Evolutionary conservation across 1,284 basidiomycete genomes (phyloP), one percentile per base, ranked within the genome.

Genomic region (Papiliotrema flavescens): DNA sequence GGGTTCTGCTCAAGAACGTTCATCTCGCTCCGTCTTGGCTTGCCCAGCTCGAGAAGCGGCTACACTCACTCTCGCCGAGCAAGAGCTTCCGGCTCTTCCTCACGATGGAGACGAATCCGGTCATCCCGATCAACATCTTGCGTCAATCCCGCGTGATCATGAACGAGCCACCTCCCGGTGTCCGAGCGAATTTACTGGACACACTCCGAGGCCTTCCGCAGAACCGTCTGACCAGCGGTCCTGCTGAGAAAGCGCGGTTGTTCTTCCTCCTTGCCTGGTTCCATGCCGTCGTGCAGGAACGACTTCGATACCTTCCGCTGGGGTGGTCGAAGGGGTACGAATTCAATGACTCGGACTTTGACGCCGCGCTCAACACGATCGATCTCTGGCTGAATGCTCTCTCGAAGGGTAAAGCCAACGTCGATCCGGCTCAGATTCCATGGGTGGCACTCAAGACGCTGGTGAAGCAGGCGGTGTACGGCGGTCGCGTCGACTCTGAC

Each of bases 181-280:
- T 97, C 72, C 92, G 93, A 65, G 94, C 94, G 47, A 97, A 95
- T 71, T 80, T 98, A 8, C 81, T 94, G 40, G 93, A 97, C 73
- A 93, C 90, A 1, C 79, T 97, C n/a, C 82, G 85, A 41, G 83
- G 82, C 58, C 89, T 97, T 41, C 73, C 87, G 0, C 85, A 89
- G 22, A 41, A 80, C 86, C 57, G 62, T 20, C 48, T 70, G 14
- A 22, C 86, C 83, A 75, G 59, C 9, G 94, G 93, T 4, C 94
- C 94, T 3, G 86, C 85, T 7, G 94, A 98, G 77, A 95, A 95
- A 74, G 81, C 86, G 17, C 85, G 93, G 5, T 74, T 96, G 24
- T 94, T 94, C 76, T 94, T 94, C 85, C 79, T 96, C 37, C 83
- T 97, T n/a, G 90, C 93, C 2, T 98, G 93, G 93, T 94, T 97